phyloP scores from a whole-genome alignment of 768 basidiomycete species.

The Lyophyllum semitale region DNA sequence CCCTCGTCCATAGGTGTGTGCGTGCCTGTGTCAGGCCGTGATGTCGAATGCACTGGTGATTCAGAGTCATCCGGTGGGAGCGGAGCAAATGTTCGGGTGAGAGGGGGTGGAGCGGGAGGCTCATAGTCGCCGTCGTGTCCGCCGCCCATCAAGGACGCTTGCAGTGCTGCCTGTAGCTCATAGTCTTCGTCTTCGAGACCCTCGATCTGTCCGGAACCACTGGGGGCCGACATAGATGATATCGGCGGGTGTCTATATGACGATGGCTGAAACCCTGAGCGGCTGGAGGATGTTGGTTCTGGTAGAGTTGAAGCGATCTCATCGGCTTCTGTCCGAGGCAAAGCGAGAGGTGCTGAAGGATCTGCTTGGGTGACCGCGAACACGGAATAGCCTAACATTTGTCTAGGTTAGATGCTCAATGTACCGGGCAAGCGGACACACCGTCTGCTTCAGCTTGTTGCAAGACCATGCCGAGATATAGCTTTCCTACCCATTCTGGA shows the following conservation, averaged over 20 bases:
- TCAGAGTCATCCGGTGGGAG: slow-evolving; percentile 6
- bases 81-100: slow-evolving; percentile 27
- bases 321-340: slow-evolving; percentile 73
- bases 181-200: slow-evolving; percentile 82
- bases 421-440: slow-evolving; percentile 25
- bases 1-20: slow-evolving; percentile 14
- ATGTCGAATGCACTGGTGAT: slow-evolving; percentile 9
- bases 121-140: slow-evolving; percentile 9
- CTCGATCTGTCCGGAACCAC: slow-evolving; percentile 19
- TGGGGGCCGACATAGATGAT: slow-evolving; percentile 10
- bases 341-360: slow-evolving; percentile 48
- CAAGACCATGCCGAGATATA: slow-evolving; percentile 83
- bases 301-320: slow-evolving; percentile 65
- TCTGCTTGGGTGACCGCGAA: slow-evolving; percentile 75
- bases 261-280: slow-evolving; percentile 9
- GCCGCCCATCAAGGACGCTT: slow-evolving; percentile 65
- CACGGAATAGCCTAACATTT: slow-evolving; percentile 68
- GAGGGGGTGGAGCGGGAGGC: slow-evolving; percentile 26
- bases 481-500: slow-evolving; percentile 84
- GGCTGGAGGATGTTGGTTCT: slow-evolving; percentile 36
- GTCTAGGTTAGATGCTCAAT: background rate
- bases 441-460: slow-evolving; percentile 88
- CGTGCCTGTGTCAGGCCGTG: slow-evolving; percentile 17
- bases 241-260: background rate
- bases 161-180: slow-evolving; percentile 84